phyloP scores from a whole-genome alignment of 768 basidiomycete genomes.

The Gymnopilus dilepis region DNA sequence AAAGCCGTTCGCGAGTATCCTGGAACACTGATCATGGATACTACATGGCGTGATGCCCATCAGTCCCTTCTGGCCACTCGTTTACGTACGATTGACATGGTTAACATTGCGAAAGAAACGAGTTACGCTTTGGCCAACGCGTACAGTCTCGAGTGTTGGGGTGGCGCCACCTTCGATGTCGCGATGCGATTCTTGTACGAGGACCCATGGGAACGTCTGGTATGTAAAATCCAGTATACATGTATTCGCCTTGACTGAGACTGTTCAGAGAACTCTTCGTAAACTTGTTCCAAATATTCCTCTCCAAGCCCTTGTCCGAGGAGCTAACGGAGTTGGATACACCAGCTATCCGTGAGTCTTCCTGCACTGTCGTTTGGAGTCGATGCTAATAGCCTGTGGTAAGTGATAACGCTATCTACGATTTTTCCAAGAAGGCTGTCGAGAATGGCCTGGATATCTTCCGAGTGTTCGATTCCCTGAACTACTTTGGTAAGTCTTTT shows the following conservation, averaged over 20 bases:
- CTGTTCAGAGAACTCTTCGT: constrained; percentile 77
- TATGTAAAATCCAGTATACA: constrained; percentile 37
- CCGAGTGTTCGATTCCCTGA: constrained; percentile 98
- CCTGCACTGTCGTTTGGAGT: not conserved
- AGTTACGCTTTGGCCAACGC: constrained; percentile 94
- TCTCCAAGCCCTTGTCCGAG: constrained; percentile 96
- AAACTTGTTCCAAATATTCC: constrained; percentile 99
- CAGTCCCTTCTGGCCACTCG: constrained; percentile 97
- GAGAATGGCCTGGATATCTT: constrained; percentile 99
- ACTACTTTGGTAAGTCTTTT: constrained; percentile 84
- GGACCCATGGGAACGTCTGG: constrained; percentile 98
- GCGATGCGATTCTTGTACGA: constrained; percentile 99
- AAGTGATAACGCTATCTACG: constrained; percentile 98
- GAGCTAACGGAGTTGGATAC: constrained; percentile 98
- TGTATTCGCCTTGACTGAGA: not conserved
- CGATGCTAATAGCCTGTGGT: constrained; percentile 18
- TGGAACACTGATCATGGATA: constrained; percentile 96
- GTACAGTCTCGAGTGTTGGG: constrained; percentile 98
- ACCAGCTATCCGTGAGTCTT: constrained; percentile 90
- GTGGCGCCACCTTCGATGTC: constrained; percentile 98
- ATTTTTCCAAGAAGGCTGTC: constrained; percentile 99
- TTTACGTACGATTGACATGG: constrained; percentile 95
- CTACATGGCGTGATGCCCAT: constrained; percentile 99
- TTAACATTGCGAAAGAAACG: constrained; percentile 98
- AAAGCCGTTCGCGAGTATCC: constrained; percentile 97